Conservation (phyloP, 176 grass and related monocot genomes). For the Phoenix roebelenii region DNA sequence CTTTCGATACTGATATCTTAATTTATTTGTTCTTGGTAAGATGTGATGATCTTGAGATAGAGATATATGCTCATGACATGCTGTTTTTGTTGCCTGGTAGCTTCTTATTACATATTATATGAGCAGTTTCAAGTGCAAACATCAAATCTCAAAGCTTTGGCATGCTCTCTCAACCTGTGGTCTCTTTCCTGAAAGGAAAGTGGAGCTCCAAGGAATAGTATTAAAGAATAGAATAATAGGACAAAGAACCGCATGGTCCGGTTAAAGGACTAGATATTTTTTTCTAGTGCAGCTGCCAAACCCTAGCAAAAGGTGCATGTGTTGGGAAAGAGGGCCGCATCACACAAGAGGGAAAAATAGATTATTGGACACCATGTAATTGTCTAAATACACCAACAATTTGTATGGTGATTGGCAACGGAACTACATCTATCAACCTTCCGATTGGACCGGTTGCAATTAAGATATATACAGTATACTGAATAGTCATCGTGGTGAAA, state of each 20-base stretch:
- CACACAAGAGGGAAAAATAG: too few relatives aligned
- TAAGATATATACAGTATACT: too few relatives aligned
- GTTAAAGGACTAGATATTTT: too few relatives aligned
- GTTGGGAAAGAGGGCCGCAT: neutral
- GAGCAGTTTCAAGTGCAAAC: neutral
- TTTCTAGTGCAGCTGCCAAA: neutral
- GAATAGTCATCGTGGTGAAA: too few relatives aligned
- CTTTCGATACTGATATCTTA: neutral
- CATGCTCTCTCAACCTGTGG: neutral
- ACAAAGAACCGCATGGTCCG: too few relatives aligned
- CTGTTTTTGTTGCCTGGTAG: neutral
- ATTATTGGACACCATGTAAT: too few relatives aligned
- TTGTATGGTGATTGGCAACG: too few relatives aligned
- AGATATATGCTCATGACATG: neutral
- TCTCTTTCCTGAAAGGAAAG: conserved; percentile 9
- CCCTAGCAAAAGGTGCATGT: neutral
- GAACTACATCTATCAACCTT: too few relatives aligned
- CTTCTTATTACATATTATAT: conserved; percentile 1
- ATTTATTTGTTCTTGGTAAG: neutral
- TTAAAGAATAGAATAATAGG: conserved; percentile 5
- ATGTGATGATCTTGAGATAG: conserved; percentile 1
- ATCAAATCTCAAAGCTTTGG: neutral
- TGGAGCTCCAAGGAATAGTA: neutral
- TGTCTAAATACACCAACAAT: too few relatives aligned
- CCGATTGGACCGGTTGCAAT: too few relatives aligned